Conservation (phyloP, 306 rosid species). For the Potentilla sterilis region DNA sequence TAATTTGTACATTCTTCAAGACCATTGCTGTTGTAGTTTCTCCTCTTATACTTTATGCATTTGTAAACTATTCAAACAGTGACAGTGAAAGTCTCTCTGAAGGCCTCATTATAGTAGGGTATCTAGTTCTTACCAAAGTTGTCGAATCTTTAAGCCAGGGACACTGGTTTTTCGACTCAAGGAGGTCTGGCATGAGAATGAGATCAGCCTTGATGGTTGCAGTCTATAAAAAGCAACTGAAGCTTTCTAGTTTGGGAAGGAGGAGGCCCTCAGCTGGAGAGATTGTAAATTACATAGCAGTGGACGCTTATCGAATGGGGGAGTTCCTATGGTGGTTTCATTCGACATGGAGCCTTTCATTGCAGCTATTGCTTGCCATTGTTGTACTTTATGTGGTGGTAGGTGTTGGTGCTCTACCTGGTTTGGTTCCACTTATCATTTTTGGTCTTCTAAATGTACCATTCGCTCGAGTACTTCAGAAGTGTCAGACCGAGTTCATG, state of each 20-base stretch:
- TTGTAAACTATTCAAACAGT: slow-evolving; percentile 52
- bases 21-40: slow-evolving; percentile 45
- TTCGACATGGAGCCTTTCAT: slow-evolving; percentile 36
- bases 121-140: slow-evolving; percentile 41
- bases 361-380: slow-evolving; percentile 47
- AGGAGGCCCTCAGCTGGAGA: slow-evolving; percentile 66
- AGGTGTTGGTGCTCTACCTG: slow-evolving; percentile 72
- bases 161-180: slow-evolving; percentile 46
- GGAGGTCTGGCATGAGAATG: slow-evolving; percentile 71
- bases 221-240: slow-evolving; percentile 61
- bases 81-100: slow-evolving; percentile 20
- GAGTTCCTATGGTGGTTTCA: slow-evolving; percentile 89
- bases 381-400: slow-evolving; percentile 47
- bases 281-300: slow-evolving; percentile 69
- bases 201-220: slow-evolving; percentile 82
- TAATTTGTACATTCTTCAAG: slow-evolving; percentile 47
- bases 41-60: slow-evolving; percentile 64
- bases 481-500: slow-evolving; percentile 59
- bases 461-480: slow-evolving; percentile 48
- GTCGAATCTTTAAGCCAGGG: slow-evolving; percentile 63
- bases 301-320: slow-evolving; percentile 82
- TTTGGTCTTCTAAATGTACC: slow-evolving; percentile 65
- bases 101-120: slow-evolving; percentile 54
- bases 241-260: slow-evolving; percentile 61
- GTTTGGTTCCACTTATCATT: slow-evolving; percentile 51